A percentile compares a stretch with the other conserved stretches of the same genome.
phyloP scores from a whole-genome alignment of 164 flowering plant genomes.

The Piper betle region DNA sequence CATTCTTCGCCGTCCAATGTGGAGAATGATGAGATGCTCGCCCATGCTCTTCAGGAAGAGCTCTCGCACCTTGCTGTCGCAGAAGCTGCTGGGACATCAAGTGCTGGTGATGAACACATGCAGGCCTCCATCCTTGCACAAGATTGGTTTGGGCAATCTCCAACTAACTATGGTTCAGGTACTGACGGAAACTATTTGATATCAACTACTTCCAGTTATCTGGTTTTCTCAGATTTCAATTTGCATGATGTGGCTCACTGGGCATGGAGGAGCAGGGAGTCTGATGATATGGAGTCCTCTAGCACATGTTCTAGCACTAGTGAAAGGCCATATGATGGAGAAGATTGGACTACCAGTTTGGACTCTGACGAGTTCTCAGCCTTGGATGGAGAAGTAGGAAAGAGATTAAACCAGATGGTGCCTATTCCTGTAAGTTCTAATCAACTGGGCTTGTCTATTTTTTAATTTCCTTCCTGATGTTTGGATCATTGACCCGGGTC shows the following conservation, averaged over 20 bases:
- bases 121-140: slow-evolving; percentile 35
- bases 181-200: neutral
- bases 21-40: slow-evolving; percentile 51
- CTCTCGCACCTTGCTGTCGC: slow-evolving; percentile 51
- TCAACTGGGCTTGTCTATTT: neutral
- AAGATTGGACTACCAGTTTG: slow-evolving; percentile 35
- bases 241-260: slow-evolving; percentile 17
- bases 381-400: slow-evolving; percentile 71
- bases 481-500: no score
- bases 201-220: neutral
- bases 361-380: slow-evolving; percentile 44
- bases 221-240: neutral
- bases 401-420: slow-evolving; percentile 64
- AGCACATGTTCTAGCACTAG: slow-evolving; percentile 61
- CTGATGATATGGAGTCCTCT: slow-evolving; percentile 30
- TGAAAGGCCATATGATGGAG: slow-evolving; percentile 35
- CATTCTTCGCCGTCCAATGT: slow-evolving; percentile 20
- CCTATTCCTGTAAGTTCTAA: slow-evolving; percentile 62
- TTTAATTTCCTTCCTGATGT: no score
- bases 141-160: slow-evolving; percentile 39
- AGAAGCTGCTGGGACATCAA: slow-evolving; percentile 36
- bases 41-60: slow-evolving; percentile 67
- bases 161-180: slow-evolving; percentile 30
- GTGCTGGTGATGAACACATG: slow-evolving; percentile 27
- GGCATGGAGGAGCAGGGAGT: slow-evolving; percentile 33